Percentiles rank a stretch among this genome's conserved stretches.
phyloP scores from a whole-genome alignment of 2,329 filamentous ascomycete species.

The Exophiala bonariae region DNA sequence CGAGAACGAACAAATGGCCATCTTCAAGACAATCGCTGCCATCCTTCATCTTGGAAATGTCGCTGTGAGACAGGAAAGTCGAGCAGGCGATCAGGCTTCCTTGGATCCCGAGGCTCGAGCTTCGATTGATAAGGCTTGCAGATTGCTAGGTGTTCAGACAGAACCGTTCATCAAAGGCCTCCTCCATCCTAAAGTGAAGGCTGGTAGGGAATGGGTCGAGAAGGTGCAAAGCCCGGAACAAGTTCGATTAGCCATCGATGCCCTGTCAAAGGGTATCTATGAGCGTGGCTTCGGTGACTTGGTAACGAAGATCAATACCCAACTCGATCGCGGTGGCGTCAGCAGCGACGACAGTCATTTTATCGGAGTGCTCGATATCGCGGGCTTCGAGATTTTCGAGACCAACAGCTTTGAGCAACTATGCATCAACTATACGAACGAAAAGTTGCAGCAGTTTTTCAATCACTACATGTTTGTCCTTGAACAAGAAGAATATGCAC shows the following conservation, averaged over 20 bases:
- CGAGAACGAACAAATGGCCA: slow-evolving; percentile 76
- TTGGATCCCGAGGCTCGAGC: slow-evolving; percentile 72
- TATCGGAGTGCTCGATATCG: slow-evolving; percentile 97
- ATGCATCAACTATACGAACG: slow-evolving; percentile 99
- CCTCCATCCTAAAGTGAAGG: slow-evolving; percentile 90
- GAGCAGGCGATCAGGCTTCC: slow-evolving; percentile 85
- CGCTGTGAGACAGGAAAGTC: slow-evolving; percentile 82
- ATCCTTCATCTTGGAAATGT: slow-evolving; percentile 94
- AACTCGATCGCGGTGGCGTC: slow-evolving; percentile 82
- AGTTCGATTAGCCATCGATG: slow-evolving; percentile 84
- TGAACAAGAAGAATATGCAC: slow-evolving; percentile 95
- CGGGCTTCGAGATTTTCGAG: slow-evolving; percentile 98
- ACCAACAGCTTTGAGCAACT: slow-evolving; percentile 98
- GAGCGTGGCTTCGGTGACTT: slow-evolving; percentile 93
- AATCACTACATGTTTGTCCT: slow-evolving; percentile 99
- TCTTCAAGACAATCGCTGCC: slow-evolving; percentile 84
- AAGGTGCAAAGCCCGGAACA: slow-evolving; percentile 98
- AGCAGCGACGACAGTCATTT: slow-evolving; percentile 88
- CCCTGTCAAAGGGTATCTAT: slow-evolving; percentile 94
- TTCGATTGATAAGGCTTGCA: slow-evolving; percentile 76
- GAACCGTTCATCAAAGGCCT: slow-evolving; percentile 87
- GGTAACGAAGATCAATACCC: slow-evolving; percentile 85
- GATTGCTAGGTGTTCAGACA: slow-evolving; percentile 76
- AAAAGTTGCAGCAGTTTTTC: slow-evolving; percentile 99
- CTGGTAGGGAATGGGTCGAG: slow-evolving; percentile 95